phyloP scores from a whole-genome alignment of 116 monocot genomes.

The Phalaenopsis hybrid region DNA sequence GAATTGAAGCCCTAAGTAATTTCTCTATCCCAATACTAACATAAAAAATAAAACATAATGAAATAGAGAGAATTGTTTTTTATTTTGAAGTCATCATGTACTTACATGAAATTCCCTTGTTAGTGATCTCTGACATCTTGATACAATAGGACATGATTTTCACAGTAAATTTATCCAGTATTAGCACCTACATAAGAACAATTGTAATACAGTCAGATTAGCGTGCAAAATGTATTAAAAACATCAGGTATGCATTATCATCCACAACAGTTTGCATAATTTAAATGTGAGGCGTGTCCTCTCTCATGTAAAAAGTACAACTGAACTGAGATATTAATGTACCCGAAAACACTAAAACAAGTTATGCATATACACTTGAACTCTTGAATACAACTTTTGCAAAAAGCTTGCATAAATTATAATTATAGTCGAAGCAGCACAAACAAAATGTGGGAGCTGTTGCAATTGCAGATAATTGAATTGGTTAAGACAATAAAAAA shows the following conservation, averaged over 20 bases:
- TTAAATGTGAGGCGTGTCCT: background rate
- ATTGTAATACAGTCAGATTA: background rate
- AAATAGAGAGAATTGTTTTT: background rate
- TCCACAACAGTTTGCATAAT: background rate
- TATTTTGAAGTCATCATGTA: background rate
- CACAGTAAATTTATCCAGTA: conserved; percentile 83
- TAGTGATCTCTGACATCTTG: conserved; percentile 96
- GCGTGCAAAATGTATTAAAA: background rate
- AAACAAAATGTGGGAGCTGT: background rate
- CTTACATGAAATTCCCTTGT: conserved; percentile 91
- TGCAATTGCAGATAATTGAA: background rate
- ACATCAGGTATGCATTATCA: background rate
- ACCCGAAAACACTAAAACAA: background rate
- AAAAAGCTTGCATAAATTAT: background rate
- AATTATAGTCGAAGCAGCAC: background rate
- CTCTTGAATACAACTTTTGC: background rate
- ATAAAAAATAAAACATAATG: conserved; percentile 3
- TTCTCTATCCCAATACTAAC: background rate
- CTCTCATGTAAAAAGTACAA: background rate
- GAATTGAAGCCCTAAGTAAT: no score
- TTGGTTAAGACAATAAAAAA: background rate
- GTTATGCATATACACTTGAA: background rate
- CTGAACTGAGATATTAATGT: background rate
- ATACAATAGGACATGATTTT: conserved; percentile 79
- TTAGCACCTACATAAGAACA: conserved; percentile 46